Evolutionary conservation across 169 alveolate genomes (phyloP).

Genomic region (Plasmodium inui): DNA sequence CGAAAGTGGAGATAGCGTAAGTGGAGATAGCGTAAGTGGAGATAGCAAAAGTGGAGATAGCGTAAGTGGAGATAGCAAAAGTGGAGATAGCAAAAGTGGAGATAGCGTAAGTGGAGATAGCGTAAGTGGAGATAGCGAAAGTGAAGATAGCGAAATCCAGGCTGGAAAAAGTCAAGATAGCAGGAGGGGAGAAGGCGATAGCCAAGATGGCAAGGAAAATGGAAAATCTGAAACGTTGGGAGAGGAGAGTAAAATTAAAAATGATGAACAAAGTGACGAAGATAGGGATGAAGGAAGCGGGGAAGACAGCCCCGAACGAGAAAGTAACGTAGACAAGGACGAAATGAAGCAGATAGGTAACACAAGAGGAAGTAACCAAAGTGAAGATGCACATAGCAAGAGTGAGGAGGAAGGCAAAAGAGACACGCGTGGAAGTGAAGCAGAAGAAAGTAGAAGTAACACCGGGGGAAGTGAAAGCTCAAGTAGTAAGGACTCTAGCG

Average conservation of each 20-base stretch:
- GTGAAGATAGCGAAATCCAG: slow-evolving; percentile 5
- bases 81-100: background rate
- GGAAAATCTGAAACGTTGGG: background rate
- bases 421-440: background rate
- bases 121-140: background rate
- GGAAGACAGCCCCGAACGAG: background rate
- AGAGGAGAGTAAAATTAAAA: background rate
- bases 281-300: background rate
- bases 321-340: background rate
- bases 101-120: background rate
- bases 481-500: background rate
- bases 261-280: background rate
- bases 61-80: background rate
- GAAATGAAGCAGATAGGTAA: background rate
- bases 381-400: background rate
- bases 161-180: background rate
- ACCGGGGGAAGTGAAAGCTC: background rate
- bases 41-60: background rate
- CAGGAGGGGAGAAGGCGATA: background rate
- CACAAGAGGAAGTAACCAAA: background rate
- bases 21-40: background rate
- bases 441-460: background rate
- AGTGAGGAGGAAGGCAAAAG: background rate
- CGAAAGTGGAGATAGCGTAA: background rate
- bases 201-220: background rate